Evolutionary conservation across 208 protist species (phyloP).

Genomic region (Entamoeba invadens): DNA sequence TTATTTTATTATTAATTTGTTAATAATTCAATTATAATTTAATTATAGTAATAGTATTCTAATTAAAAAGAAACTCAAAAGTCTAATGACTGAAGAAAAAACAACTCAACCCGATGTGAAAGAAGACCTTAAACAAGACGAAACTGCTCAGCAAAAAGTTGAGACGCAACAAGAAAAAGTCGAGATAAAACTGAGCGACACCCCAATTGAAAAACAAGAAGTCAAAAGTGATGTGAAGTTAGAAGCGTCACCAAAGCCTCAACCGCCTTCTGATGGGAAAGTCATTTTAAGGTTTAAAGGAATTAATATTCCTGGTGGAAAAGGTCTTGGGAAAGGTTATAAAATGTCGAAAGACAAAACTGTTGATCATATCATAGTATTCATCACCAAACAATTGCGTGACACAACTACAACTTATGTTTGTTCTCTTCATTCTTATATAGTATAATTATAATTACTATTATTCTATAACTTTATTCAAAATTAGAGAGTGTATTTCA

Average conservation of each 20-base stretch:
- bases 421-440: background rate
- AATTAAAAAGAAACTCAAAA: too few species aligned
- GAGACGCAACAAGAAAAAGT: too few species aligned
- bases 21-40: too few species aligned
- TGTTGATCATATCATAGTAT: background rate
- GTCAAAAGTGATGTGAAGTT: background rate
- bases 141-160: too few species aligned
- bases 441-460: background rate
- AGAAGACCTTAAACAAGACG: too few species aligned
- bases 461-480: background rate
- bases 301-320: background rate
- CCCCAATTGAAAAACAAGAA: background rate
- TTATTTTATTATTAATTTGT: too few species aligned
- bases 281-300: background rate
- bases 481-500: background rate
- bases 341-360: slow-evolving; percentile 1
- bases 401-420: background rate
- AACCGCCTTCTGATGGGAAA: background rate
- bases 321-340: background rate
- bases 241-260: background rate
- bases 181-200: background rate
- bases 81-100: too few species aligned
- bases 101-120: too few species aligned
- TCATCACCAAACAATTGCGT: background rate
- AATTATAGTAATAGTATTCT: too few species aligned